Evolutionary conservation across 192 early-diverging fungal species (phyloP).

Genomic region (Entomortierella parvispora): DNA sequence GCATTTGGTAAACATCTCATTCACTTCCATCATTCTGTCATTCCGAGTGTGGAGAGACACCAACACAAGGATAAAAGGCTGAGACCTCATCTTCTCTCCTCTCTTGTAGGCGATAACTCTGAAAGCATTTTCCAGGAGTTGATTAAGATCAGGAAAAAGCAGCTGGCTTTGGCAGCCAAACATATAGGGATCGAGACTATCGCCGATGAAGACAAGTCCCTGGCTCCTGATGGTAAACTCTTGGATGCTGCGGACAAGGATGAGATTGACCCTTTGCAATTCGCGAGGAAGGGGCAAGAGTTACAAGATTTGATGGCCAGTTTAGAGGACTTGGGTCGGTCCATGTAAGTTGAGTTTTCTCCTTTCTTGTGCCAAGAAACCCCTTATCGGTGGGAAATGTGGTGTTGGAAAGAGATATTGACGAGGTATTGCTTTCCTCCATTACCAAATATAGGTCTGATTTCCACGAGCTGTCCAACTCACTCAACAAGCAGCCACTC

Average conservation of each 20-base stretch:
- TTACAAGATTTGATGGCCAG: conserved; percentile 49
- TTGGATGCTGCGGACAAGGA: conserved; percentile 50
- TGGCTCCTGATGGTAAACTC: conserved; percentile 44
- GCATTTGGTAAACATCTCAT: conserved; percentile 26
- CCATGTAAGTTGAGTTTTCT: conserved; percentile 23
- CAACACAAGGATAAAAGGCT: not conserved
- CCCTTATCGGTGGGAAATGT: not conserved
- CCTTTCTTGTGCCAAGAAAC: not conserved
- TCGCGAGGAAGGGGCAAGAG: conserved; percentile 42
- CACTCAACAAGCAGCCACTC: conserved; percentile 23
- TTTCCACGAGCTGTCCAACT: conserved; percentile 50
- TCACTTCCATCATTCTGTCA: not conserved
- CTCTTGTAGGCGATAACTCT: conserved; percentile 36
- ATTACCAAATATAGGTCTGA: conserved; percentile 25
- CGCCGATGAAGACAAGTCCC: conserved; percentile 42
- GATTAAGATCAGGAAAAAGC: conserved; percentile 45
- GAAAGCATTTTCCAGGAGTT: conserved; percentile 52
- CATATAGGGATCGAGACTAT: conserved; percentile 46
- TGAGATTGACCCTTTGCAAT: conserved; percentile 39
- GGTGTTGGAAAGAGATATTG: not conserved
- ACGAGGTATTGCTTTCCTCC: not conserved
- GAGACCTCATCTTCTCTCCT: not conserved
- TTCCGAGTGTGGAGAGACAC: too few species aligned
- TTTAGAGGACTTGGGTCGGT: conserved; percentile 47
- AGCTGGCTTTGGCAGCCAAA: conserved; percentile 39